Conservation (phyloP, 345 rosid species). For the Ceriops decandra region DNA sequence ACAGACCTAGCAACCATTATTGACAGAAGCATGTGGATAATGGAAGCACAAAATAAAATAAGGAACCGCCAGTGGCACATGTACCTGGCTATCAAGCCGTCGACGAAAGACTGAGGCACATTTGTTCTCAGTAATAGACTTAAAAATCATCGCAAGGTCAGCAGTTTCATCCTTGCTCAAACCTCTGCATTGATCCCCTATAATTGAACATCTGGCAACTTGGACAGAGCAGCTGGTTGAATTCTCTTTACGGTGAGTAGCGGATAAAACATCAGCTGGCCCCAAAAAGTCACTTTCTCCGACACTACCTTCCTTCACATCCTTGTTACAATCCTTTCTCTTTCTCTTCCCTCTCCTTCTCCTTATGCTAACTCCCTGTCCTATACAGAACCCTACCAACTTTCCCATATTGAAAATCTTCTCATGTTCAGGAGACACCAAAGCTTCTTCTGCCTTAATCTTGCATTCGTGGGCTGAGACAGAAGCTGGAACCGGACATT, state of each 20-base stretch:
- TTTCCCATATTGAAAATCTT: conserved; percentile 30
- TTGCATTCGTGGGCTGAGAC: conserved; percentile 33
- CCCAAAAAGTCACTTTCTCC: conserved; percentile 60
- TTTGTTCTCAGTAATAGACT: conserved; percentile 44
- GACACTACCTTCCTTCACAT: conserved; percentile 57
- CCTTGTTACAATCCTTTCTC: conserved; percentile 57
- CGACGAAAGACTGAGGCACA: conserved; percentile 56
- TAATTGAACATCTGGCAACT: conserved; percentile 25
- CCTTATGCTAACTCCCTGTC: conserved; percentile 41
- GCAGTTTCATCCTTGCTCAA: conserved; percentile 24
- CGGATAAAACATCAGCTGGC: conserved; percentile 36
- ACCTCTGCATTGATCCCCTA: conserved; percentile 29
- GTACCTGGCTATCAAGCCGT: conserved; percentile 86
- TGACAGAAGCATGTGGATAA: not conserved
- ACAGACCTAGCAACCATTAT: no score
- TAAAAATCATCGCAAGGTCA: conserved; percentile 49
- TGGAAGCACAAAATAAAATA: not conserved
- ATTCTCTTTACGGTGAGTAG: conserved; percentile 43
- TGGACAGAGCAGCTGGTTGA: conserved; percentile 38
- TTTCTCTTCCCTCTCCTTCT: conserved; percentile 83
- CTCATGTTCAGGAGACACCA: conserved; percentile 29
- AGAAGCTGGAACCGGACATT: conserved; percentile 30
- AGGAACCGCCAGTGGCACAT: not conserved
- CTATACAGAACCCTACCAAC: conserved; percentile 33
- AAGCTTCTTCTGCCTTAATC: conserved; percentile 38